Evolutionary conservation across 2,329 filamentous ascomycete species (phyloP).

Genomic region (Talaromyces albobiverticillius): DNA sequence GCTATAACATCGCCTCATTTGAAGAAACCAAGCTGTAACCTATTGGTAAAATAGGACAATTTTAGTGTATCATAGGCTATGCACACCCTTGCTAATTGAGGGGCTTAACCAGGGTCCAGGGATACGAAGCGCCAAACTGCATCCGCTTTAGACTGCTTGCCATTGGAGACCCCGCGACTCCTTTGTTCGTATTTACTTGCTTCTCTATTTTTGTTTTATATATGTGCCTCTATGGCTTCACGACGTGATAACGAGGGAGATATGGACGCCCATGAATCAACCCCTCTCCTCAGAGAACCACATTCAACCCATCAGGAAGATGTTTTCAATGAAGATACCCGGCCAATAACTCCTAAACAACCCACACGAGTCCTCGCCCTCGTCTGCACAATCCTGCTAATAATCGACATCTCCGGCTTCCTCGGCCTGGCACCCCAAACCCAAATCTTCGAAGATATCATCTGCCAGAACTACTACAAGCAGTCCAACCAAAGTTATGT

Average conservation of each 20-base stretch:
- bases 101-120: too few species aligned
- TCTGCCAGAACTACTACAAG: slow-evolving; percentile 23
- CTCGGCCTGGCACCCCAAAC: slow-evolving; percentile 25
- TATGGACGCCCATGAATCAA: background rate
- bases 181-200: background rate
- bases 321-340: background rate
- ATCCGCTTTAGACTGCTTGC: background rate
- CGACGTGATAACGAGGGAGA: background rate
- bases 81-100: too few species aligned
- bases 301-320: background rate
- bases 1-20: too few species aligned
- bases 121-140: background rate
- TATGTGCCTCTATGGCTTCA: background rate
- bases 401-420: slow-evolving; percentile 22
- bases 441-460: slow-evolving; percentile 27
- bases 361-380: slow-evolving; percentile 1
- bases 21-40: too few species aligned
- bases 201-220: background rate
- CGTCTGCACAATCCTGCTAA: slow-evolving; percentile 3
- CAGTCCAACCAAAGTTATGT: background rate
- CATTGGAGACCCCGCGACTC: background rate
- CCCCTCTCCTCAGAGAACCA: background rate
- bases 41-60: too few species aligned
- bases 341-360: background rate
- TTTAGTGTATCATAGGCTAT: too few species aligned